Evolutionary conservation across 129 eudicot genomes (phyloP).

Genomic region (Kitagawia praeruptora): DNA sequence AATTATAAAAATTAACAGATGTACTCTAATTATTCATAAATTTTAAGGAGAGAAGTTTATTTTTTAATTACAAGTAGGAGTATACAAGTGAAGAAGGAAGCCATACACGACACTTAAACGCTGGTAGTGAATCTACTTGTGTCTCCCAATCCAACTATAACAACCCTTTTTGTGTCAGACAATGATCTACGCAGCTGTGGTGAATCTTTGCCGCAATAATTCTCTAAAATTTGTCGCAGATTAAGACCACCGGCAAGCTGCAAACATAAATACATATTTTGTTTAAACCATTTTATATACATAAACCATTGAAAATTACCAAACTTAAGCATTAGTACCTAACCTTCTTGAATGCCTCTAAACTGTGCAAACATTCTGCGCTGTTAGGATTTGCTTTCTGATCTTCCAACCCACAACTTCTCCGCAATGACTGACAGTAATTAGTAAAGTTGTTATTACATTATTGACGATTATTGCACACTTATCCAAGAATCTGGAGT

Average conservation of each 20-base stretch:
- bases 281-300: background rate
- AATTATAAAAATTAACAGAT: too few species aligned
- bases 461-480: background rate
- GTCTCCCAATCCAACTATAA: background rate
- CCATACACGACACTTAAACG: slow-evolving; percentile 33
- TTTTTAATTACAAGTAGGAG: background rate
- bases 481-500: background rate
- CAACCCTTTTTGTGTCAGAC: background rate
- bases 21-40: too few species aligned
- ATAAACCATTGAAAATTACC: background rate
- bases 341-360: slow-evolving; percentile 32
- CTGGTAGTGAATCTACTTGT: background rate
- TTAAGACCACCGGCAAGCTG: slow-evolving; percentile 33
- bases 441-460: background rate
- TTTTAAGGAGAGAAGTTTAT: too few species aligned
- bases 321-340: background rate
- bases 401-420: slow-evolving; percentile 23
- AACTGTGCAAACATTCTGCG: slow-evolving; percentile 17
- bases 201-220: slow-evolving; percentile 11
- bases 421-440: slow-evolving; percentile 29
- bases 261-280: background rate
- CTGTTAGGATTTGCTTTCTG: slow-evolving; percentile 18
- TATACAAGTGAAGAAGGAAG: background rate
- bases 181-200: background rate
- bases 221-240: slow-evolving; percentile 19